These are phyloP conservation scores for Castanea sativa DNA, from an alignment of 306 rosid species.

Conservation along the genomic window DNA sequence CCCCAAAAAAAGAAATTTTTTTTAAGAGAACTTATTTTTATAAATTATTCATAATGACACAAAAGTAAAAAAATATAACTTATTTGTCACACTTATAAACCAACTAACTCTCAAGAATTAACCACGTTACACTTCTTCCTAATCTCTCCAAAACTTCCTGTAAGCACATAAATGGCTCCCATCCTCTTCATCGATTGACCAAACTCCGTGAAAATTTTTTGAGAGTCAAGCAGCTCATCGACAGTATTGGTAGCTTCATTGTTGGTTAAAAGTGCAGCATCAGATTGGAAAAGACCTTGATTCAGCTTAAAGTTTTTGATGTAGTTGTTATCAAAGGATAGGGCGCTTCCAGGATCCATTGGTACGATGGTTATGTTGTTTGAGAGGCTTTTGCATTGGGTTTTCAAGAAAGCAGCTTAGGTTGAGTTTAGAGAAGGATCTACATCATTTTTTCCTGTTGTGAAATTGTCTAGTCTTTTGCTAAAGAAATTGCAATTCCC, in stretches of 20 bases:
- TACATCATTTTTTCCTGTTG: constrained; percentile 47
- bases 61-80: not conserved
- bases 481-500: constrained; percentile 21
- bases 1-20: no score
- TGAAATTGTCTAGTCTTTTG: constrained; percentile 51
- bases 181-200: constrained; percentile 55
- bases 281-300: constrained; percentile 55
- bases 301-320: constrained; percentile 31
- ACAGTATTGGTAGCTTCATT: constrained; percentile 3
- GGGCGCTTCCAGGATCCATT: constrained; percentile 42
- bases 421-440: constrained; percentile 49
- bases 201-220: constrained; percentile 37
- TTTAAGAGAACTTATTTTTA: no score
- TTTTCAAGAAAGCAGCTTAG: constrained; percentile 26
- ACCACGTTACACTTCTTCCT: constrained; percentile 49
- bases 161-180: constrained; percentile 46
- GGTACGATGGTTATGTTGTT: constrained; percentile 31
- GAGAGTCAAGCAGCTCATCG: constrained; percentile 10
- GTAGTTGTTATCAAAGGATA: constrained; percentile 40
- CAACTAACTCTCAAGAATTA: constrained; percentile 26
- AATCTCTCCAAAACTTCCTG: constrained; percentile 48
- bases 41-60: not conserved
- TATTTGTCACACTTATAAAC: no score
- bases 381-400: constrained; percentile 17
- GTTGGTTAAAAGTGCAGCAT: constrained; percentile 52